Conservation (phyloP, 352 stramenopile genomes). For the Phytophthora europaea region DNA sequence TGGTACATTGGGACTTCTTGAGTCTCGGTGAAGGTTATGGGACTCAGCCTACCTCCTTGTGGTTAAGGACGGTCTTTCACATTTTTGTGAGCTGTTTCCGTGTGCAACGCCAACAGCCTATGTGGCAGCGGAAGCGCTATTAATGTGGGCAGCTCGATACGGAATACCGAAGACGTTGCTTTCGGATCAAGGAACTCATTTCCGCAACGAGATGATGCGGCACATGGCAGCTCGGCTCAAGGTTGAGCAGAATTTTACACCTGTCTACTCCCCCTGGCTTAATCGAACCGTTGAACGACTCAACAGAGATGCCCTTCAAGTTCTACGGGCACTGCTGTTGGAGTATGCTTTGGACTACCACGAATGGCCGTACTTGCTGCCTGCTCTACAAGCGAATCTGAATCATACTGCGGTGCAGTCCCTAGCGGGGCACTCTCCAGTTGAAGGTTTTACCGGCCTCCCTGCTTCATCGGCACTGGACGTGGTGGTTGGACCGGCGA, state of each 20-base stretch:
- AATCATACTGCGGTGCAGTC: background rate
- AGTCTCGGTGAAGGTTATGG: background rate
- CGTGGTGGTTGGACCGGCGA: too few relatives aligned
- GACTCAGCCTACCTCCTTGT: background rate
- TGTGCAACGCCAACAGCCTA: background rate
- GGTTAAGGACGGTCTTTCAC: background rate
- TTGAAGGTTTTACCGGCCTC: too few relatives aligned
- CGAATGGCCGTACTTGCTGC: background rate
- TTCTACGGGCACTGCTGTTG: background rate
- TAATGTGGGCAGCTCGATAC: background rate
- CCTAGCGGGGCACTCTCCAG: background rate
- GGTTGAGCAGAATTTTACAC: background rate
- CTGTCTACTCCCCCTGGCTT: background rate
- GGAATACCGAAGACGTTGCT: background rate
- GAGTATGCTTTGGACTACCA: background rate
- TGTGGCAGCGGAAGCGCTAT: background rate
- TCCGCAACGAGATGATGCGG: background rate
- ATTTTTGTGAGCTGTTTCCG: background rate
- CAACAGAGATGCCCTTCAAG: background rate
- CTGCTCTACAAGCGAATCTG: background rate
- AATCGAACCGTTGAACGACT: background rate
- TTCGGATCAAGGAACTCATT: background rate
- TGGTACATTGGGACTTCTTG: background rate
- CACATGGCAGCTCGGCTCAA: background rate
- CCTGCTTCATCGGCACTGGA: too few relatives aligned